phyloP scores from a whole-genome alignment of 2,329 filamentous ascomycete species.

The Coniochaeta sp. region DNA sequence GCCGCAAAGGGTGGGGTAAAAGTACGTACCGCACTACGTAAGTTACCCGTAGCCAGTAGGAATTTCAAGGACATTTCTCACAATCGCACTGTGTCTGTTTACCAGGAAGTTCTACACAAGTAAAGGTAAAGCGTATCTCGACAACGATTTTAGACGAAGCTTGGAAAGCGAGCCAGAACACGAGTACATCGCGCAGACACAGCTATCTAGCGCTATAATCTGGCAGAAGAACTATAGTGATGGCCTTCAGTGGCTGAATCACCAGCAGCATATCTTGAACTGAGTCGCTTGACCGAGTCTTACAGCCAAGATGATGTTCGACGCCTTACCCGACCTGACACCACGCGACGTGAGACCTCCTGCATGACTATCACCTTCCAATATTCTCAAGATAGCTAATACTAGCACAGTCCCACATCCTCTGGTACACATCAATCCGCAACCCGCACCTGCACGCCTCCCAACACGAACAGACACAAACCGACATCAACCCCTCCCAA shows the following conservation, averaged over 20 bases:
- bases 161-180: background rate
- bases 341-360: slow-evolving; percentile 56
- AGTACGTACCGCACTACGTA: background rate
- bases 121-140: no score
- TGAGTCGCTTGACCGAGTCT: background rate
- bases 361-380: background rate
- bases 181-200: background rate
- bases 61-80: background rate
- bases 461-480: slow-evolving; percentile 9
- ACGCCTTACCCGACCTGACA: slow-evolving; percentile 55
- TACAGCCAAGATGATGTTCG: slow-evolving; percentile 1
- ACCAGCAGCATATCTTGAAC: background rate
- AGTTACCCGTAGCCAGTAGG: background rate
- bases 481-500: slow-evolving; percentile 13
- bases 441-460: slow-evolving; percentile 26
- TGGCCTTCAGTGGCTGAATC: background rate
- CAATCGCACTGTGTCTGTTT: background rate
- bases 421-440: slow-evolving; percentile 65
- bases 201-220: background rate
- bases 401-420: slow-evolving; percentile 53
- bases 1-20: background rate
- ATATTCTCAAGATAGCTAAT: background rate
- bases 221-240: background rate
- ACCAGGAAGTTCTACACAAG: no score
- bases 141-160: background rate